A percentile compares a stretch with the other conserved stretches of the same genome.
phyloP scores from a whole-genome alignment of 2,329 filamentous ascomycete species.

The Orbilia brochopaga region DNA sequence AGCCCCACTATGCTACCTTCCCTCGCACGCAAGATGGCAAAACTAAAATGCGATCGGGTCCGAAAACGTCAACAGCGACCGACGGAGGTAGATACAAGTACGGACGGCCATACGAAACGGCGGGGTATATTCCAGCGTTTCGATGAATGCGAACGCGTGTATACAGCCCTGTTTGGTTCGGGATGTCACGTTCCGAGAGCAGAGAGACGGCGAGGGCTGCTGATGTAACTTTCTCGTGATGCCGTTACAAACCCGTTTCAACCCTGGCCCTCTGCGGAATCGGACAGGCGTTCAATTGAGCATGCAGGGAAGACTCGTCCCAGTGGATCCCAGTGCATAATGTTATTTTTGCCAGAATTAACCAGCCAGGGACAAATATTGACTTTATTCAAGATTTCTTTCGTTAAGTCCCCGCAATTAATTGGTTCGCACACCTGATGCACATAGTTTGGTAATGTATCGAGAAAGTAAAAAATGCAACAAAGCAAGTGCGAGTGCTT shows the following conservation, averaged over 20 bases:
- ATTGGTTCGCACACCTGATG: too few relatives aligned
- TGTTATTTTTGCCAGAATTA: too few relatives aligned
- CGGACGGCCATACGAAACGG: background rate
- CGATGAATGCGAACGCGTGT: background rate
- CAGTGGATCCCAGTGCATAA: background rate
- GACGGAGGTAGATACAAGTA: background rate
- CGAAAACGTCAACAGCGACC: too few relatives aligned
- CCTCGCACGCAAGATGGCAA: background rate
- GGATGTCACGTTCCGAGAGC: background rate
- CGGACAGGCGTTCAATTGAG: background rate
- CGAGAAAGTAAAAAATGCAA: background rate
- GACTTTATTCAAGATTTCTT: background rate
- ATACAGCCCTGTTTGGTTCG: background rate
- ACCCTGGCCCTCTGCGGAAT: background rate
- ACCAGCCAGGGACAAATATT: background rate
- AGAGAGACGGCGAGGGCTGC: background rate
- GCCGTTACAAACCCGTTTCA: constrained; percentile 5
- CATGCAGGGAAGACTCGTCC: background rate
- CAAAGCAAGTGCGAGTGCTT: too few relatives aligned
- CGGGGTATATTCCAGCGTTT: background rate
- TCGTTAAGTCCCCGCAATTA: background rate
- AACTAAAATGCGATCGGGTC: background rate
- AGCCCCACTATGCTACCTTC: background rate
- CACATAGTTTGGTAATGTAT: too few relatives aligned
- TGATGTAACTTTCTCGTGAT: constrained; percentile 5